Evolutionary conservation across 441 rosid genomes (phyloP), one percentile per base, ranked within the genome.

Genomic region (Adansonia gregorii): DNA sequence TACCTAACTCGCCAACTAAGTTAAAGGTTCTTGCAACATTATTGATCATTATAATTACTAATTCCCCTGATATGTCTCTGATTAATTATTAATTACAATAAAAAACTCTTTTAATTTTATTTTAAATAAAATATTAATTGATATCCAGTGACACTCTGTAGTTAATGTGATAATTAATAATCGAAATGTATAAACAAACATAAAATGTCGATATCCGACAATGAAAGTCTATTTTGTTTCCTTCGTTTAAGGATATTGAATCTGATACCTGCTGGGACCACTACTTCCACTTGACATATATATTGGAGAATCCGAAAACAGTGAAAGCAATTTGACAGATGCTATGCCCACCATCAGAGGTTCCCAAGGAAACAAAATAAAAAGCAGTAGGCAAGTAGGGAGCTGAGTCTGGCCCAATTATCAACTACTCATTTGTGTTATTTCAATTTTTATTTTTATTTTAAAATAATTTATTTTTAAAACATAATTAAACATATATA

Each of bases 241-340:
- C 51, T 45, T 58, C 3, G 7, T 11, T 20, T 2, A 8, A 70
- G 12, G n/a, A 24, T 10, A 27, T 11, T n/a, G 74, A 70, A 70
- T 70, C 74, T 7, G 74, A 70, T 70, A 5, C 56, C 72, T 68
- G 9, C 11, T 39, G 70, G 39, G 48, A 60, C 43, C 43, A 61
- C 39, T 35, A 2, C 66, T 67, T 61, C 35, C 17, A 68, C 39
- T 11, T 22, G 22, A 19, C 72, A 55, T 6, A 4, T 54, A 55
- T 12, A 12, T 24, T 14, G 60, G 59, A 24, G 74, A 70, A 41
- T 66, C 70, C 24, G 12, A 6, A 66, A 41, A 66, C 48, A 65
- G 27, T 41, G 31, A 6, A 17, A 66, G 52, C 27, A 43, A 66
- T 9, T 43, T 60, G 71, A 66, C 24, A 51, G 74, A 49, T 70